phyloP scores from a whole-genome alignment of 257 asterid genomes.

The Ilex aquifolium region DNA sequence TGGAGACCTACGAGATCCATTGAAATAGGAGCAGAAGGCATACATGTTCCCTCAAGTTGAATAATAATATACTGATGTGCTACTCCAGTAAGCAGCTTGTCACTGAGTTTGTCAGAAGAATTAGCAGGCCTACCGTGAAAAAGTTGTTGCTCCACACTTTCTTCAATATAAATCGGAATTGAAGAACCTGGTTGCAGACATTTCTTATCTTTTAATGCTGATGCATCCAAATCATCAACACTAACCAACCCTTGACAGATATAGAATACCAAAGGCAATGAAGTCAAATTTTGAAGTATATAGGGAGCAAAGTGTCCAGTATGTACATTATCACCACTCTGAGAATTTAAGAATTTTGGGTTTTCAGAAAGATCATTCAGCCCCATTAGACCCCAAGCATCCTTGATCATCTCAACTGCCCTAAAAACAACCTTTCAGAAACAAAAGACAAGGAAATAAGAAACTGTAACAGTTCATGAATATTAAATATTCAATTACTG shows the following conservation, averaged over 20 bases:
- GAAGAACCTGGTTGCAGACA: conserved; percentile 73
- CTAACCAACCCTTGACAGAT: conserved; percentile 50
- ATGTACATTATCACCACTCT: conserved; percentile 39
- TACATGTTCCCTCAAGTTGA: conserved; percentile 83
- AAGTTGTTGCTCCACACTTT: conserved; percentile 66
- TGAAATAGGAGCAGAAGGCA: conserved; percentile 77
- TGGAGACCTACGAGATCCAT: conserved; percentile 95
- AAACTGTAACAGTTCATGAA: not conserved
- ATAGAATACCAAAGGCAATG: conserved; percentile 63
- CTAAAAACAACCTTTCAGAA: conserved; percentile 61
- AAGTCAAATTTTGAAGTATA: conserved; percentile 79
- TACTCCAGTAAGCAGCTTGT: conserved; percentile 56
- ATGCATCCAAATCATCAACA: conserved; percentile 47
- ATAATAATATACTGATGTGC: conserved; percentile 69
- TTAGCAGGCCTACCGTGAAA: conserved; percentile 52
- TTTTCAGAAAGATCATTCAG: conserved; percentile 29
- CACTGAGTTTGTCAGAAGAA: conserved; percentile 59
- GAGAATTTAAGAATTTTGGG: conserved; percentile 35
- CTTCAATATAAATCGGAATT: conserved; percentile 61
- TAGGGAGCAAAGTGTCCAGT: conserved; percentile 76
- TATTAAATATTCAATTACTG: too few species aligned
- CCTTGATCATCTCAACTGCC: conserved; percentile 57
- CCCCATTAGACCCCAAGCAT: conserved; percentile 44
- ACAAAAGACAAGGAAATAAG: conserved; percentile 10
- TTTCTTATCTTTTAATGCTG: conserved; percentile 44